These are phyloP conservation scores for Cucurbita maxima DNA, from an alignment of 306 rosid genomes.

Conservation along the genomic window DNA sequence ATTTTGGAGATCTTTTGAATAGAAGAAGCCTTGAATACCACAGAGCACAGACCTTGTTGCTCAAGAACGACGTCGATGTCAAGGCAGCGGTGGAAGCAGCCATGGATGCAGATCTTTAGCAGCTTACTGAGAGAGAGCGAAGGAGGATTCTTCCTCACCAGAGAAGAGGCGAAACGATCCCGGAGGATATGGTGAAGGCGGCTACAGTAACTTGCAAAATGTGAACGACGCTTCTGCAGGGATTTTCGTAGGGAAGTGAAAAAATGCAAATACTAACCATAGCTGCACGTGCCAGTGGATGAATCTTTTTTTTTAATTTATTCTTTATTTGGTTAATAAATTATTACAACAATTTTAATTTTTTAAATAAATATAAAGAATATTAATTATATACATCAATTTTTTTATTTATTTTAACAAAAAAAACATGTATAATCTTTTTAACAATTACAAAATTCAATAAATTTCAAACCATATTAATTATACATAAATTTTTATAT, in stretches of 20 bases:
- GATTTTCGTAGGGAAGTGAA: neutral
- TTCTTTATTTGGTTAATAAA: too few species aligned
- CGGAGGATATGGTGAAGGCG: neutral
- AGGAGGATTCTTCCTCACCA: neutral
- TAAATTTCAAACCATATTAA: too few species aligned
- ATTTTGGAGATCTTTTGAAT: neutral
- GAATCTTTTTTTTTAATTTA: too few species aligned
- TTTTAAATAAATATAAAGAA: too few species aligned
- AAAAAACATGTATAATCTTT: too few species aligned
- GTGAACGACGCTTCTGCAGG: neutral
- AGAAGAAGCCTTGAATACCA: neutral
- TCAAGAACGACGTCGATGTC: slow-evolving; percentile 24
- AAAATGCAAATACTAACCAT: neutral
- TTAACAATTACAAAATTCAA: too few species aligned
- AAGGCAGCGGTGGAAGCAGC: slow-evolving; percentile 43
- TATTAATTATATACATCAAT: too few species aligned
- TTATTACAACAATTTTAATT: too few species aligned
- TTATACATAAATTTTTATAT: too few species aligned
- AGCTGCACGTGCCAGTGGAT: neutral
- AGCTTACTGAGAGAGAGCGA: neutral
- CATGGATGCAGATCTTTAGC: slow-evolving; percentile 17
- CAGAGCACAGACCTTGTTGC: slow-evolving; percentile 26
- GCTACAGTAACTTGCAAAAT: neutral
- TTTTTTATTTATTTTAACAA: too few species aligned
- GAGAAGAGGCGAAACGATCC: neutral